These are phyloP conservation scores for Mycena maculata DNA, from an alignment of 768 basidiomycete species.

Conservation along the genomic window DNA sequence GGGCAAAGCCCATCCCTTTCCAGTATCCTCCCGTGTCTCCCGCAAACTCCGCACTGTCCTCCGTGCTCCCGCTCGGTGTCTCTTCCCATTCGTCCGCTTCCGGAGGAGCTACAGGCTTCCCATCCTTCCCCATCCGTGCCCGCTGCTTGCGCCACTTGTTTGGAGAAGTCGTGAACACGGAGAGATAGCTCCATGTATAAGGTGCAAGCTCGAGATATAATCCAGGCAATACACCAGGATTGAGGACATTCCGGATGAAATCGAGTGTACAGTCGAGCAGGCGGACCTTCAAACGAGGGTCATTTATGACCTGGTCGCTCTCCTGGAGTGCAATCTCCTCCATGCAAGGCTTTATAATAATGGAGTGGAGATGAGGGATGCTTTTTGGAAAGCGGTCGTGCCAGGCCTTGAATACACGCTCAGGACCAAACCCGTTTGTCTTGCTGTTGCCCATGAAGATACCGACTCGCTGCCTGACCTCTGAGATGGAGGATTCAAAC, in stretches of 20 bases:
- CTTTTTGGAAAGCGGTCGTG: constrained; percentile 4
- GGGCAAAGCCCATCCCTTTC: background rate
- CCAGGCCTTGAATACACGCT: constrained; percentile 4
- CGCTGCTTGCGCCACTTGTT: background rate
- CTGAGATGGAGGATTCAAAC: background rate
- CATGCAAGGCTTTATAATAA: constrained; percentile 4
- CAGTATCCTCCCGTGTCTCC: background rate
- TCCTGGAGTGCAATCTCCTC: constrained; percentile 23
- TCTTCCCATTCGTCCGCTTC: constrained; percentile 25
- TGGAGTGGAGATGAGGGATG: background rate
- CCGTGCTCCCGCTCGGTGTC: background rate
- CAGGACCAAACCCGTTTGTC: background rate
- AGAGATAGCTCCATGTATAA: background rate
- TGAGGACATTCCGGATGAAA: background rate
- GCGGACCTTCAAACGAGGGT: constrained; percentile 16
- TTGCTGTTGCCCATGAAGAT: background rate
- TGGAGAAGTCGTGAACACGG: background rate
- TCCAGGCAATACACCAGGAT: background rate
- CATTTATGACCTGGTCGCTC: constrained; percentile 22
- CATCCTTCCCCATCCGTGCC: background rate
- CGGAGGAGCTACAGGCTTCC: background rate
- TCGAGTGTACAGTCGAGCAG: constrained; percentile 1
- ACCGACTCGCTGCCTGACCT: background rate
- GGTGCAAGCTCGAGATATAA: background rate
- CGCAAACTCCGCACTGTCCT: background rate